Conservation (phyloP, 2,329 filamentous ascomycete genomes). For the Fusarium napiforme region DNA sequence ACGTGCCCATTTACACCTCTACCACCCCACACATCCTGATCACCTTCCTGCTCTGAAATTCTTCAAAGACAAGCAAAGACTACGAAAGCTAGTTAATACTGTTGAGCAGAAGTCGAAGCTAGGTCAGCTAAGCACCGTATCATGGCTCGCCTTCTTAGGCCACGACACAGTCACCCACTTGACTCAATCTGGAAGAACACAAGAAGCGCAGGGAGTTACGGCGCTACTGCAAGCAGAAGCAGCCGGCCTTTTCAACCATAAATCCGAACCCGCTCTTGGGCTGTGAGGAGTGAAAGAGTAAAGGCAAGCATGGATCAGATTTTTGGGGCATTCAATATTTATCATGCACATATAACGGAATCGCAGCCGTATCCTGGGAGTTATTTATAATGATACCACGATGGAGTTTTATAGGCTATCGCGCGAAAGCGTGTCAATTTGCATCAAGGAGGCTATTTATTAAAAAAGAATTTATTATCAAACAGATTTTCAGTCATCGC, state of each 20-base stretch:
- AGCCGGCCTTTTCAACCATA: conserved; percentile 44
- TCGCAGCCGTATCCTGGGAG: conserved; percentile 10
- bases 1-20: conserved; percentile 64
- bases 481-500: conserved; percentile 16
- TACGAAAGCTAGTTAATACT: conserved; percentile 45
- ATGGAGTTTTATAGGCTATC: conserved; percentile 3
- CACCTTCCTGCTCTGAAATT: conserved; percentile 59
- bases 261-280: conserved; percentile 37
- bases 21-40: conserved; percentile 64
- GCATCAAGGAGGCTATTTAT: not conserved
- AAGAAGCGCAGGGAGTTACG: conserved; percentile 55
- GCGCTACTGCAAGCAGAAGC: conserved; percentile 52
- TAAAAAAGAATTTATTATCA: not conserved
- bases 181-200: conserved; percentile 52
- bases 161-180: conserved; percentile 61
- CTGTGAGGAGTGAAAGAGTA: not conserved
- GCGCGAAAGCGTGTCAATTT: conserved; percentile 5
- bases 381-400: conserved; percentile 30
- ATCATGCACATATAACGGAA: conserved; percentile 21
- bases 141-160: conserved; percentile 55
- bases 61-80: conserved; percentile 51
- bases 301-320: not conserved
- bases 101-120: conserved; percentile 42
- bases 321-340: not conserved
- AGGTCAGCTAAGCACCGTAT: conserved; percentile 47